Percentiles rank a stretch among this genome's conserved stretches.
phyloP scores from a whole-genome alignment of 2,329 filamentous ascomycete species.

The Tolypocladium album region DNA sequence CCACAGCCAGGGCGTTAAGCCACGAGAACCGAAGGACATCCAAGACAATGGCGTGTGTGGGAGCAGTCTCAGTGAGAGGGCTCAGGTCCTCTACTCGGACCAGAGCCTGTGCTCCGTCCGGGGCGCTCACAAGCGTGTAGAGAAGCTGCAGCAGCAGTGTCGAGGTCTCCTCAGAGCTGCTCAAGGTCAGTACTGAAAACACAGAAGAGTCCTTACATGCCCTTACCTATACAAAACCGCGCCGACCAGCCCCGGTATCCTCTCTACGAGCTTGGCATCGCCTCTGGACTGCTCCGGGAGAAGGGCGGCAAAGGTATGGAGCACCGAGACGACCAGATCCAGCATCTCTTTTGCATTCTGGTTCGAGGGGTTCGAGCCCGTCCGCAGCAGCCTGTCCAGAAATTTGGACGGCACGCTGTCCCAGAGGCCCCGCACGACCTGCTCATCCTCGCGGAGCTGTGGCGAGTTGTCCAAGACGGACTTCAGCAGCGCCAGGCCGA shows the following conservation, averaged over 20 bases:
- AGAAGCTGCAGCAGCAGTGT: slow-evolving; percentile 46
- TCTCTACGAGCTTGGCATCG: slow-evolving; percentile 35
- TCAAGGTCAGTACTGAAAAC: neutral
- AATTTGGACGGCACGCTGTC: slow-evolving; percentile 50
- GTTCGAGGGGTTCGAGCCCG: slow-evolving; percentile 31
- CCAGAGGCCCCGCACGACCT: slow-evolving; percentile 42
- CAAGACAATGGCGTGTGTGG: slow-evolving; percentile 40
- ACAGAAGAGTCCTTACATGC: neutral
- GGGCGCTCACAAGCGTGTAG: slow-evolving; percentile 40
- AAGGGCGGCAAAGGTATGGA: slow-evolving; percentile 50
- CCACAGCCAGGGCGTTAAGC: slow-evolving; percentile 33
- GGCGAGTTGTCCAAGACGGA: slow-evolving; percentile 52
- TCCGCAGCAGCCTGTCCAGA: slow-evolving; percentile 50
- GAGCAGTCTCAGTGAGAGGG: slow-evolving; percentile 45
- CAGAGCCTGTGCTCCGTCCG: slow-evolving; percentile 38
- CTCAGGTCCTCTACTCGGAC: slow-evolving; percentile 38
- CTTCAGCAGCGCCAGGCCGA: slow-evolving; percentile 55
- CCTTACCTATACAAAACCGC: slow-evolving; percentile 42
- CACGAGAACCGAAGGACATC: slow-evolving; percentile 47
- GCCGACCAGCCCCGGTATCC: slow-evolving; percentile 42
- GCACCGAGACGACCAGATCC: slow-evolving; percentile 49
- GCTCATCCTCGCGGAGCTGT: slow-evolving; percentile 36
- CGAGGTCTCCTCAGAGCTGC: slow-evolving; percentile 41
- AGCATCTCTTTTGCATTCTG: slow-evolving; percentile 49
- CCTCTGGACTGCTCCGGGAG: slow-evolving; percentile 36